Evolutionary conservation across 2,329 filamentous ascomycete species (phyloP).

Genomic region (Colletotrichum spinosum): DNA sequence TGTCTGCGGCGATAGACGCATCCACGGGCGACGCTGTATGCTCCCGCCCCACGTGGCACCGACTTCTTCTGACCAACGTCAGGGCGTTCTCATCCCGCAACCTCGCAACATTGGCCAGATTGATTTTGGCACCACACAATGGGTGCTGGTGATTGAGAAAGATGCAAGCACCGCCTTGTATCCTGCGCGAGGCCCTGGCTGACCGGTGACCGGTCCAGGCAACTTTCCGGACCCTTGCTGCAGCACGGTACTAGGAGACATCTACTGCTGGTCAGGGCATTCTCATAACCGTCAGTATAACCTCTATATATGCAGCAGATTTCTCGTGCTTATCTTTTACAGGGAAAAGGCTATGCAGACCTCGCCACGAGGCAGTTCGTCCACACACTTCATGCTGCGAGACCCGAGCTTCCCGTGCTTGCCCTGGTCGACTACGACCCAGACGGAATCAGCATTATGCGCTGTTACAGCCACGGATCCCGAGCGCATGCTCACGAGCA

Average conservation of each 20-base stretch:
- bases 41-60: slow-evolving; percentile 1
- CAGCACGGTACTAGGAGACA: slow-evolving; percentile 64
- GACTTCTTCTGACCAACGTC: not conserved
- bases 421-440: slow-evolving; percentile 81
- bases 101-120: slow-evolving; percentile 61
- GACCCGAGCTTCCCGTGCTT: slow-evolving; percentile 67
- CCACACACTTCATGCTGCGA: slow-evolving; percentile 59
- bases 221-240: slow-evolving; percentile 77
- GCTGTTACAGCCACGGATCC: slow-evolving; percentile 80
- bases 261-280: slow-evolving; percentile 67
- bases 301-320: not conserved
- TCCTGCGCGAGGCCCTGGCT: too few relatives aligned
- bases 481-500: slow-evolving; percentile 70
- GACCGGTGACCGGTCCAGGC: slow-evolving; percentile 61
- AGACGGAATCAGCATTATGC: slow-evolving; percentile 78
- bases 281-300: slow-evolving; percentile 70
- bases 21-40: slow-evolving; percentile 45
- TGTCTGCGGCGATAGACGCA: slow-evolving; percentile 42
- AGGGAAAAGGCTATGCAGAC: slow-evolving; percentile 89
- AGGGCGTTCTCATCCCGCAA: slow-evolving; percentile 73
- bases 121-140: slow-evolving; percentile 62
- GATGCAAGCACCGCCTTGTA: slow-evolving; percentile 62
- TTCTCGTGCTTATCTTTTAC: slow-evolving; percentile 3
- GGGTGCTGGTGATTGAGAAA: slow-evolving; percentile 83
- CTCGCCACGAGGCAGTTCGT: slow-evolving; percentile 76